phyloP scores from a whole-genome alignment of 352 stramenopile species.

The Globisporangium carolinianum region DNA sequence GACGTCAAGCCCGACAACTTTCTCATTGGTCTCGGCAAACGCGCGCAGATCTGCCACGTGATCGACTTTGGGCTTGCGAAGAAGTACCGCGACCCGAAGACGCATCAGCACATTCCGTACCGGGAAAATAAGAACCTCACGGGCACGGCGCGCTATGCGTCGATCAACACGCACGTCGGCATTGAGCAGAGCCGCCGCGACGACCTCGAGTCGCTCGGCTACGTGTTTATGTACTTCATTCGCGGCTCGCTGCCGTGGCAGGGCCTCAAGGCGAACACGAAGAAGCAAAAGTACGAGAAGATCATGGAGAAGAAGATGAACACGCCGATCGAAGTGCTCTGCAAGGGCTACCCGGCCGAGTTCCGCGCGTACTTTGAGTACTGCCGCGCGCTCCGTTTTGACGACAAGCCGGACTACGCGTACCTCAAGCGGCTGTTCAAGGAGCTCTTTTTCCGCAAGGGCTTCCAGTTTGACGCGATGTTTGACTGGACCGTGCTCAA shows the following conservation, averaged over 20 bases:
- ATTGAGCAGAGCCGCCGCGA: conserved; percentile 97
- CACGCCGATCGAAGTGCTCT: conserved; percentile 89
- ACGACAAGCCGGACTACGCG: conserved; percentile 86
- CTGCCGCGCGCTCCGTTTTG: conserved; percentile 77
- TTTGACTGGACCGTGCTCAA: conserved; percentile 98
- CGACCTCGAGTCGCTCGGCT: conserved; percentile 96
- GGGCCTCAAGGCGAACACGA: conserved; percentile 94
- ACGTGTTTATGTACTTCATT: conserved; percentile 94
- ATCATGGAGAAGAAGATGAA: conserved; percentile 99
- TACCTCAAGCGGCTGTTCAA: conserved; percentile 96
- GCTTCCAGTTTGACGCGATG: conserved; percentile 98
- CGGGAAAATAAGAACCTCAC: conserved; percentile 91
- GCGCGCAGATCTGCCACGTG: conserved; percentile 79
- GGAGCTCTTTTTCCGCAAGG: conserved; percentile 98
- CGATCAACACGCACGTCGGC: conserved; percentile 98
- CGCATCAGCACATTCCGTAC: conserved; percentile 88
- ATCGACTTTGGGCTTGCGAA: conserved; percentile 90
- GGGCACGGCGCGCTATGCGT: conserved; percentile 96
- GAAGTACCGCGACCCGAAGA: conserved; percentile 87
- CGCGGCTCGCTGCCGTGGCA: conserved; percentile 96
- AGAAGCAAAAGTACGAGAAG: conserved; percentile 96
- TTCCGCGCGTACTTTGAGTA: conserved; percentile 98
- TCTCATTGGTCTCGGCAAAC: conserved; percentile 81
- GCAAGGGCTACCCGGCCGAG: conserved; percentile 93
- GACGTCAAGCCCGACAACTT: conserved; percentile 91